phyloP scores from a whole-genome alignment of 495 filamentous ascomycete genomes.

The Penicillium desertorum region DNA sequence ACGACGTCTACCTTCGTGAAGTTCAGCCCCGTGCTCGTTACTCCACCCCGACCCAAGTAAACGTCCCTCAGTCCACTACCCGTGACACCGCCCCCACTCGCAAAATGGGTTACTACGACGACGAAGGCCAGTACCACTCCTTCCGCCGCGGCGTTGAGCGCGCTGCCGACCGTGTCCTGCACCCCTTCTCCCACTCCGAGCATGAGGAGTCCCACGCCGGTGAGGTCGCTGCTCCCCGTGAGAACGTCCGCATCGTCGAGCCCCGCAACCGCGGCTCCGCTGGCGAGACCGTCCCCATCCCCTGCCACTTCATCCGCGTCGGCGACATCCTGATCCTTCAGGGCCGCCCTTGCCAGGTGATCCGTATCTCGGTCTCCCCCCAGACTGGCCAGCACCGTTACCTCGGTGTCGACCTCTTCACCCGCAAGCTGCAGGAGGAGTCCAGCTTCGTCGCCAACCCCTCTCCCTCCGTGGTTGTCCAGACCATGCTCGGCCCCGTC shows the following conservation, averaged over 20 bases:
- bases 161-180: constrained; percentile 76
- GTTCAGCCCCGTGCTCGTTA: constrained; percentile 49
- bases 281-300: constrained; percentile 93
- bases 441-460: constrained; percentile 97
- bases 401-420: constrained; percentile 99
- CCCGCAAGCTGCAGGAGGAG: constrained; percentile 99
- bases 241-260: constrained; percentile 54
- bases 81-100: constrained; percentile 38
- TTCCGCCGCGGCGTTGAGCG: constrained; percentile 85
- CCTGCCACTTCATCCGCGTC: constrained; percentile 98
- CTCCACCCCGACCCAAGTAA: constrained; percentile 38
- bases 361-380: constrained; percentile 96
- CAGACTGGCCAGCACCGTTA: constrained; percentile 99
- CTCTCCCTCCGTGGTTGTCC: constrained; percentile 90
- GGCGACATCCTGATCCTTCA: constrained; percentile 98
- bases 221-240: constrained; percentile 43
- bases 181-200: constrained; percentile 63
- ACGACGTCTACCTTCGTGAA: constrained; percentile 35
- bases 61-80: constrained; percentile 37
- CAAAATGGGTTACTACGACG: constrained; percentile 99
- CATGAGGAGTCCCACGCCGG: constrained; percentile 59
- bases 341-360: constrained; percentile 99
- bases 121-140: constrained; percentile 93
- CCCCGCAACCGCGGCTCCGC: constrained; percentile 47
- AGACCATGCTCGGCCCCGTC: constrained; percentile 99